These are phyloP conservation scores for Geotrichum fermentans DNA, from an alignment of 1,139 yeast genomes.

Conservation along the genomic window DNA sequence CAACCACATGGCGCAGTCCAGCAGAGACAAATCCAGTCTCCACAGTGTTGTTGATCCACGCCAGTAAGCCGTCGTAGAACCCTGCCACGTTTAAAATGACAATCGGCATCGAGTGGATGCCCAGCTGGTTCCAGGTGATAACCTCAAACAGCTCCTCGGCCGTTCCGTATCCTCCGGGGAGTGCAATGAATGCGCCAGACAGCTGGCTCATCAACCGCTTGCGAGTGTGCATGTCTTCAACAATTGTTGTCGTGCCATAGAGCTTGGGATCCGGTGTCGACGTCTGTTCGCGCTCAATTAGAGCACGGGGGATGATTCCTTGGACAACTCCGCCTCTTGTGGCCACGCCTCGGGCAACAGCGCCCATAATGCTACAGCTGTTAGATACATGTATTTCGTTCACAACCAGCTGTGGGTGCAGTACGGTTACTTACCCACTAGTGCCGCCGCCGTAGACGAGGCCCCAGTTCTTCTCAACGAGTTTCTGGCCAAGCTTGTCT, in stretches of 20 bases:
- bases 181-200: conserved; percentile 81
- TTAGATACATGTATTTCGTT: not conserved
- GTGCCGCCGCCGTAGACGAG: conserved; percentile 91
- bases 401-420: too few relatives aligned
- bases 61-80: conserved; percentile 66
- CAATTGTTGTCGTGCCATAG: conserved; percentile 77
- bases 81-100: conserved; percentile 75
- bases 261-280: conserved; percentile 53
- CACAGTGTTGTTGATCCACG: conserved; percentile 40
- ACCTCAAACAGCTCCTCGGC: conserved; percentile 87
- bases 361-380: conserved; percentile 66
- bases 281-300: conserved; percentile 67
- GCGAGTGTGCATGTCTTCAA: conserved; percentile 85
- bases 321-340: conserved; percentile 68
- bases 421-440: conserved; percentile 38
- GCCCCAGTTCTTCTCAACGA: conserved; percentile 63
- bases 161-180: conserved; percentile 93
- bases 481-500: conserved; percentile 49
- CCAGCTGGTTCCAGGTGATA: conserved; percentile 85
- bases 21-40: conserved; percentile 62
- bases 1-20: conserved; percentile 62
- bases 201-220: conserved; percentile 82
- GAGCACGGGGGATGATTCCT: conserved; percentile 81
- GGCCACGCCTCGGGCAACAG: conserved; percentile 69
- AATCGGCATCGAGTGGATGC: conserved; percentile 77